Evolutionary conservation across 495 filamentous ascomycete species (phyloP).

Genomic region (Astrothelium macrocarpum): DNA sequence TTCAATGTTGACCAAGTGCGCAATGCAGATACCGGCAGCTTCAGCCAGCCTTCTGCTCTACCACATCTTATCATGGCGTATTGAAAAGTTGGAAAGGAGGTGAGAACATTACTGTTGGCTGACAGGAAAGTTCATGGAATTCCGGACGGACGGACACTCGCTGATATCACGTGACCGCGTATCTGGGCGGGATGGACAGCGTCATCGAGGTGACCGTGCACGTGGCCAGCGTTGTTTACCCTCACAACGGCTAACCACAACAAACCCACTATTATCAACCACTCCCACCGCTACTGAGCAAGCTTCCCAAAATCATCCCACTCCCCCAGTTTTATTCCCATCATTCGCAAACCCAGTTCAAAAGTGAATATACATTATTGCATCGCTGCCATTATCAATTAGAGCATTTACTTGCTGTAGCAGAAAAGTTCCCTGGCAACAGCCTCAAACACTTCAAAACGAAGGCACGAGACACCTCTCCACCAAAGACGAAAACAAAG

Average conservation of each 20-base stretch:
- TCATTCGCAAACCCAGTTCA: neutral
- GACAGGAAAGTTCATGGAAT: too few relatives aligned
- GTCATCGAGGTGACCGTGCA: slow-evolving; percentile 2
- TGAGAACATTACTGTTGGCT: neutral
- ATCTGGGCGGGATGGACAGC: slow-evolving; percentile 5
- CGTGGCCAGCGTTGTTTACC: slow-evolving; percentile 1
- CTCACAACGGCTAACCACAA: slow-evolving; percentile 4
- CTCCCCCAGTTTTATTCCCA: neutral
- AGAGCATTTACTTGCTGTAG: neutral
- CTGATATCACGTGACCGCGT: neutral
- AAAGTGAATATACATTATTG: neutral
- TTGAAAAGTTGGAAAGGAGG: neutral
- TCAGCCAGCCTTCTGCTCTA: slow-evolving; percentile 32
- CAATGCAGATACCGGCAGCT: slow-evolving; percentile 23
- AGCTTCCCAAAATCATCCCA: neutral
- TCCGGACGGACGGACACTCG: too few relatives aligned
- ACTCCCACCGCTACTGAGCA: neutral
- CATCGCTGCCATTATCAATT: neutral
- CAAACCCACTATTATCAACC: neutral
- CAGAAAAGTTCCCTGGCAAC: neutral
- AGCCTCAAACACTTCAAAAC: neutral
- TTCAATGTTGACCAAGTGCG: slow-evolving; percentile 29
- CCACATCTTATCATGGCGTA: slow-evolving; percentile 29
- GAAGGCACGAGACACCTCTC: neutral
- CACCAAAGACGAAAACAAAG: neutral